Conservation (phyloP, 1,284 basidiomycete genomes). For the Moesziomyces sp. region DNA sequence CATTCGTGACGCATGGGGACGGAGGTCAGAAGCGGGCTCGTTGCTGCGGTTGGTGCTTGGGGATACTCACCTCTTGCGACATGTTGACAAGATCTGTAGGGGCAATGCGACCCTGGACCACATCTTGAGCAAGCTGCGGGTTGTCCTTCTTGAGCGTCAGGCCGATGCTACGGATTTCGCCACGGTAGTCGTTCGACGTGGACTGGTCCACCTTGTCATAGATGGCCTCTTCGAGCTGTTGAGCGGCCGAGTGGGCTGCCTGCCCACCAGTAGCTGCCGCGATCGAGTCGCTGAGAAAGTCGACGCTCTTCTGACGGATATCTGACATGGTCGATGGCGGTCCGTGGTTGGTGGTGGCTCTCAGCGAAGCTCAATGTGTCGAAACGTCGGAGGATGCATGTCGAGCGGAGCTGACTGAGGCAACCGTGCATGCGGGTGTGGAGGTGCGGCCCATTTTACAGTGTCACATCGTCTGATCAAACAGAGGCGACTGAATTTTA, state of each 20-base stretch:
- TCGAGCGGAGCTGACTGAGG: slow-evolving; percentile 22
- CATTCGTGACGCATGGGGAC: no score
- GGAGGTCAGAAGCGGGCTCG: no score
- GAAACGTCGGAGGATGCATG: not conserved
- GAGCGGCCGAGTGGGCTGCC: slow-evolving; percentile 14
- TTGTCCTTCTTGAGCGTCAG: slow-evolving; percentile 48
- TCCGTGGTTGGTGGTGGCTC: not conserved
- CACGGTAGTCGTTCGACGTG: slow-evolving; percentile 43
- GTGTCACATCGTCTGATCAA: not conserved
- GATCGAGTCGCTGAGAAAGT: slow-evolving; percentile 38
- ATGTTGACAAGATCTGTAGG: slow-evolving; percentile 26
- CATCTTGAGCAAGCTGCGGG: slow-evolving; percentile 28
- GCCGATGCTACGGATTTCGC: slow-evolving; percentile 32
- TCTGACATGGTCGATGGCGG: slow-evolving; percentile 25
- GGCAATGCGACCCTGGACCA: slow-evolving; percentile 8
- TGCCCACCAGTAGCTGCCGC: slow-evolving; percentile 19
- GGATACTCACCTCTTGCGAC: slow-evolving; percentile 24
- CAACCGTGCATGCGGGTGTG: slow-evolving; percentile 20
- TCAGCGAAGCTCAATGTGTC: not conserved
- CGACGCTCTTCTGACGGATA: slow-evolving; percentile 31
- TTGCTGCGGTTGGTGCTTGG: no score
- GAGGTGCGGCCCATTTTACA: not conserved
- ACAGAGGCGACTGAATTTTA: no score
- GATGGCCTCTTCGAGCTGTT: slow-evolving; percentile 37
- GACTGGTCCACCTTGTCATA: slow-evolving; percentile 26